Evolutionary conservation across 495 filamentous ascomycete species (phyloP).

Genomic region (Aspergillus diversus): DNA sequence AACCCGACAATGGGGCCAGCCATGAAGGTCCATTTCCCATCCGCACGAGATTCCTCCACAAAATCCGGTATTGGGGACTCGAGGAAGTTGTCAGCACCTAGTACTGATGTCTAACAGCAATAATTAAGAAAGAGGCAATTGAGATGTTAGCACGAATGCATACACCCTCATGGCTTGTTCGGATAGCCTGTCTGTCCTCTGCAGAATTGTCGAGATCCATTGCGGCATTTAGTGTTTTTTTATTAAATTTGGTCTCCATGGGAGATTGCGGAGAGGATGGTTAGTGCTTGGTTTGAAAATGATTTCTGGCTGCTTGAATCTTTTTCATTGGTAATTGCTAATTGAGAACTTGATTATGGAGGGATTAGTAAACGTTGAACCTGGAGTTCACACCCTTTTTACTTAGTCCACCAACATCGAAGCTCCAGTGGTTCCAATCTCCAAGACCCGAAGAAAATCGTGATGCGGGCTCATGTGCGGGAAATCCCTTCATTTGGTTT

Average conservation of each 20-base stretch:
- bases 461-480: constrained; percentile 3
- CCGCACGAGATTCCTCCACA: background rate
- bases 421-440: background rate
- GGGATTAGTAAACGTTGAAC: background rate
- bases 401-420: background rate
- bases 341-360: no score
- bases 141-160: background rate
- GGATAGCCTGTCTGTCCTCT: no score
- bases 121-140: background rate
- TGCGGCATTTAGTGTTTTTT: no score
- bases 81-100: background rate
- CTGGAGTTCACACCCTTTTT: background rate
- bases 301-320: no score
- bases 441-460: constrained; percentile 3
- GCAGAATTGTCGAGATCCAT: no score
- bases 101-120: background rate
- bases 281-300: no score
- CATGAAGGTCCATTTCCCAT: background rate
- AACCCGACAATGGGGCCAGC: background rate
- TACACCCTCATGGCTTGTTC: background rate
- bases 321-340: no score
- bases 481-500: background rate
- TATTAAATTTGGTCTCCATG: no score
- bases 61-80: background rate
- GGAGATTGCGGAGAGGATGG: no score